Evolutionary conservation across 257 asterid genomes (phyloP).

Genomic region (Primulina tabacum): DNA sequence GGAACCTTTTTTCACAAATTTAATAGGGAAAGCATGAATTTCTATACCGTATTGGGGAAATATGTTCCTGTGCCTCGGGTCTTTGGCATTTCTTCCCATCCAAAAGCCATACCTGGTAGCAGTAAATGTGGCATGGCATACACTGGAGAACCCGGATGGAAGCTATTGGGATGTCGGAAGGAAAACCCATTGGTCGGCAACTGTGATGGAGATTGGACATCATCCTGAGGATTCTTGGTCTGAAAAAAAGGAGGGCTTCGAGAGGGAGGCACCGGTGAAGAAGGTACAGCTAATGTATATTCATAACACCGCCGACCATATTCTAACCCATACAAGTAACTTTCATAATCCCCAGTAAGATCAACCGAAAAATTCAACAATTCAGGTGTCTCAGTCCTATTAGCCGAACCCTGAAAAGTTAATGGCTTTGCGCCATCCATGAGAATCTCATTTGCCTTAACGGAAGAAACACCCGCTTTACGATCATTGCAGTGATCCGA

Average conservation of each 20-base stretch:
- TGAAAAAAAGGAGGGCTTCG: constrained; percentile 30
- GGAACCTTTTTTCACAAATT: background rate
- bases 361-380: constrained; percentile 36
- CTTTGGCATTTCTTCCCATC: constrained; percentile 67
- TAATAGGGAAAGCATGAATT: background rate
- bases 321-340: constrained; percentile 39
- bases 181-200: constrained; percentile 48
- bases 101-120: constrained; percentile 37
- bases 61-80: constrained; percentile 83
- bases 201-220: constrained; percentile 35
- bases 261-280: constrained; percentile 35
- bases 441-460: constrained; percentile 12
- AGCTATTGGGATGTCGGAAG: constrained; percentile 35
- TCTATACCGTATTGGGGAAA: constrained; percentile 68
- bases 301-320: constrained; percentile 47
- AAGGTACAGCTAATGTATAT: constrained; percentile 30
- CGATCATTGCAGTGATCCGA: constrained; percentile 21
- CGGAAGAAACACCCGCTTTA: constrained; percentile 28
- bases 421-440: constrained; percentile 6
- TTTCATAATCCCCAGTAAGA: constrained; percentile 66
- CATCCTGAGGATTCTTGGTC: constrained; percentile 34
- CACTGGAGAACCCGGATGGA: constrained; percentile 33
- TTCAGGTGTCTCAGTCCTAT: constrained; percentile 30
- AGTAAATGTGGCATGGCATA: constrained; percentile 33
- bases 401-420: constrained; percentile 20